Conservation (phyloP, 2,329 filamentous ascomycete genomes). For the Aspergillus phoenicis region DNA sequence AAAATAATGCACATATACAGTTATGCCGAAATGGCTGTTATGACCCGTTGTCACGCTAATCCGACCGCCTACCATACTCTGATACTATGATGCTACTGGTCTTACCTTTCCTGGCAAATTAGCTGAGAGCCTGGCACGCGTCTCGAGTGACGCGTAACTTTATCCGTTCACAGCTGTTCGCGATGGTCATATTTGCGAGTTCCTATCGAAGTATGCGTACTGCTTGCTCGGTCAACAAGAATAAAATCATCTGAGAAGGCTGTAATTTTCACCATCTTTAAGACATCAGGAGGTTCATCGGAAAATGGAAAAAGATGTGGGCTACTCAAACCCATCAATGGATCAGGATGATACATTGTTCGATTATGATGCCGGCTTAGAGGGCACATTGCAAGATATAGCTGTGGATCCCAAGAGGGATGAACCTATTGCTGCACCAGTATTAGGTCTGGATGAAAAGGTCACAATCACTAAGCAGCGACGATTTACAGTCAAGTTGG, state of each 20-base stretch:
- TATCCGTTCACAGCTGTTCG: not conserved
- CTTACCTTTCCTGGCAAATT: not conserved
- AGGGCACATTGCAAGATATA: slow-evolving; percentile 51
- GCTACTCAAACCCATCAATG: slow-evolving; percentile 27
- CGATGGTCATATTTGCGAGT: not conserved
- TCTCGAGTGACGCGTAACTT: not conserved
- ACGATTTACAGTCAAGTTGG: slow-evolving; percentile 79
- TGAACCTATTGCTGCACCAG: slow-evolving; percentile 50
- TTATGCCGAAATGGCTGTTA: not conserved
- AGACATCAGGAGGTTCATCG: too few relatives aligned
- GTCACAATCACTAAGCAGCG: slow-evolving; percentile 78
- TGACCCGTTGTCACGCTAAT: not conserved
- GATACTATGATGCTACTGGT: not conserved
- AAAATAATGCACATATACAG: not conserved
- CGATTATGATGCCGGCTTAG: slow-evolving; percentile 69
- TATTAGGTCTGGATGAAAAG: slow-evolving; percentile 81
- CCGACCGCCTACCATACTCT: not conserved
- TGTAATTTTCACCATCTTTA: not conserved
- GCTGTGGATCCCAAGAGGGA: slow-evolving; percentile 24
- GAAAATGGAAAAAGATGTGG: slow-evolving; percentile 18
- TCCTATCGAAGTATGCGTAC: not conserved
- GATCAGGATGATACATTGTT: slow-evolving; percentile 69
- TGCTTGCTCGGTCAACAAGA: not conserved
- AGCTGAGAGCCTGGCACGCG: not conserved
- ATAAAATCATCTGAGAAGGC: not conserved